Evolutionary conservation across 805 yeast genomes (phyloP), one percentile per base, ranked within the genome.

Genomic region (Priceomyces carsonii): DNA sequence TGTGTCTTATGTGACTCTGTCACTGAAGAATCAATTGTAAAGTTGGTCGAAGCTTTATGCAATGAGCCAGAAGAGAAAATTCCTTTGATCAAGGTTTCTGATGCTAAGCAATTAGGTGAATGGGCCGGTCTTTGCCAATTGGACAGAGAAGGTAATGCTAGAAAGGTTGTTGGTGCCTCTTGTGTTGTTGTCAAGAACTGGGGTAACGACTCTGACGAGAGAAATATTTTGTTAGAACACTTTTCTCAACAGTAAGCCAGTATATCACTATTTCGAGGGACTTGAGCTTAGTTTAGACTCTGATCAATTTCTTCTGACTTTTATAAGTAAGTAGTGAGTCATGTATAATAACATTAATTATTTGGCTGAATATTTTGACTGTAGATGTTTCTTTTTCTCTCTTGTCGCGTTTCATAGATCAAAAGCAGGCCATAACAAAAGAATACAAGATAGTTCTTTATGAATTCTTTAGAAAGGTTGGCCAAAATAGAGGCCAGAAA

Each of bases 71-170:
- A 87, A 69, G 80, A 82, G 75, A 86, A 87, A 79, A 88, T 91
- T 59, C 98, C 99, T 63, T 80, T 93, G 75, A 85, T 93, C 85
- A 93, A 93, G 85, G 98, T 93, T 61, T 86, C 98, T 61, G 99
- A 93, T 70, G 96, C 98, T 69, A 93, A 93, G 85, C 86, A 88
- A 80, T 83, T 93, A 70, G 99, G 99, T 82, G 98, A 93, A 82
- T 93, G 99, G 99, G 98, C 98, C 66, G 99, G 99, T 85, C 81
- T 93, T 61, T 93, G 96, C 80, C 88, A 89, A 78, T 83, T 91
- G 65, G 98, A 93, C 95, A 88, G 96, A 79, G 98, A 93, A 65
- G 99, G 99, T 79, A 89, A 91, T 81, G 96, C 98, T 77, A 89
- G 97, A 82, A 93, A 93, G 88, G 98, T 93, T 63, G 99, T 93